Base-by-base conservation (phyloP, 2,329 filamentous ascomycete genomes). In the Phaeosphaeriaceae sp. region DNA sequence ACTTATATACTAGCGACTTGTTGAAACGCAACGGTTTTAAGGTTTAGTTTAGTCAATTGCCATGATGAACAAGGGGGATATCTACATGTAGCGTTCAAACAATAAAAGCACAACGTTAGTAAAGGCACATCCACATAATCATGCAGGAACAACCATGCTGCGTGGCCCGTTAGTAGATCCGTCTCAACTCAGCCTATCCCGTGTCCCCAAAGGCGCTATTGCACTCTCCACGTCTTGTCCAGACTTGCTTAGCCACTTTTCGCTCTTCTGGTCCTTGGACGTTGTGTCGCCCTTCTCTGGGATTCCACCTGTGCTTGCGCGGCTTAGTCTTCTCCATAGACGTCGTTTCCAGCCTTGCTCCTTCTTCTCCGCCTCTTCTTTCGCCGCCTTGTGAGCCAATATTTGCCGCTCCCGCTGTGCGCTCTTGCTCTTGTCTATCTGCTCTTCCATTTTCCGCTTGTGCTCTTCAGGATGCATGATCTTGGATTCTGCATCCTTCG, bases 321-420 rank as follows among this genome's bases (percentile, higher is more conserved):
- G 38, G 29, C 54, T 61, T 9, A 74, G 55, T 45, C 61, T 64
- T 36, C 58, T 66, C 64, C 63, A 70, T 9, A 73, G 47, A n/a
- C 63, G 59, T 39, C 59, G 60, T 29, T 55, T 47, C 56, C 69
- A 66, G 47, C 70, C 68, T 42, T 54, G 66, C 49, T 70, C 64
- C 43, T 63, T 66, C 38, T 56, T 60, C 42, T 78, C 71, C 50
- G 75, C 66, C 48, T 78, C 73, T 65, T 84, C 81, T 58, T 74
- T 79, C 47, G 77, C 65, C 18, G 66, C 67, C 52, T 75, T 66
- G 41, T 66, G 58, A 12, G 68, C 72, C 15, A 80, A 56, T 3
- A 78, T 75, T 32, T 82, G 81, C 58, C 86, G 82, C 71, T 87
- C 78, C 59, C 79, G 85, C 66, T 83, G 81, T 42, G 88, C 86